These are phyloP conservation scores for Pichia sp. DNA, from an alignment of 1,139 yeast species.

Conservation along the genomic window DNA sequence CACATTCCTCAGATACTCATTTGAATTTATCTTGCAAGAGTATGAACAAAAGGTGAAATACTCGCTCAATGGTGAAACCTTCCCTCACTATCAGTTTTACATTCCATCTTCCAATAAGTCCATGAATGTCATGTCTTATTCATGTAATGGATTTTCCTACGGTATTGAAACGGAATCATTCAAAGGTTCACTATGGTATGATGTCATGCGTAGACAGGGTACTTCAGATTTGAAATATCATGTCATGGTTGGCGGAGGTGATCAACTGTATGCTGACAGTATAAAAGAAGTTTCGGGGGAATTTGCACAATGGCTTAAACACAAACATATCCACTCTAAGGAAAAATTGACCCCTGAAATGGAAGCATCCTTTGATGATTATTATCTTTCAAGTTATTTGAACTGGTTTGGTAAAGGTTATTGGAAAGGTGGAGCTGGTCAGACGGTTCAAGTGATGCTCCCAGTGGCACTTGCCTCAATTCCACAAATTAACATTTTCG, in stretches of 20 bases:
- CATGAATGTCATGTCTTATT: slow-evolving; percentile 74
- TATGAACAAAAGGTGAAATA: slow-evolving; percentile 59
- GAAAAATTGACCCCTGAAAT: slow-evolving; percentile 41
- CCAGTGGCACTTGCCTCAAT: slow-evolving; percentile 76
- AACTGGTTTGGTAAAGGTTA: slow-evolving; percentile 88
- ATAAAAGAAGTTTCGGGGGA: slow-evolving; percentile 53
- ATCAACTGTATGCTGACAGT: slow-evolving; percentile 85
- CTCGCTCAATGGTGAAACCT: slow-evolving; percentile 38
- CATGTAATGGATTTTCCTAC: slow-evolving; percentile 91
- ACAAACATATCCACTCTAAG: slow-evolving; percentile 34
- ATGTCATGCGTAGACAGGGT: slow-evolving; percentile 52
- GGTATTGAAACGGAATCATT: slow-evolving; percentile 56
- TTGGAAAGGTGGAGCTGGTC: slow-evolving; percentile 66
- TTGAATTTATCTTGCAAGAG: slow-evolving; percentile 39
- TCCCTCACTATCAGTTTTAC: slow-evolving; percentile 38
- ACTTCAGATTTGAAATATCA: slow-evolving; percentile 55
- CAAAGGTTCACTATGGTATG: slow-evolving; percentile 78
- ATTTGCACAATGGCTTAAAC: slow-evolving; percentile 57
- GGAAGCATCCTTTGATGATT: slow-evolving; percentile 48
- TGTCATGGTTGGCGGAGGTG: slow-evolving; percentile 97
- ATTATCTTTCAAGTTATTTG: slow-evolving; percentile 65
- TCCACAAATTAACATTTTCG: slow-evolving; percentile 79
- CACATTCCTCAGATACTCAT: slow-evolving; percentile 56
- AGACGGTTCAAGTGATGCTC: slow-evolving; percentile 57
- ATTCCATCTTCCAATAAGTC: slow-evolving; percentile 53